Conservation (phyloP, 192 early-diverging fungal species). For the Borealophlyctis nickersoniae region DNA sequence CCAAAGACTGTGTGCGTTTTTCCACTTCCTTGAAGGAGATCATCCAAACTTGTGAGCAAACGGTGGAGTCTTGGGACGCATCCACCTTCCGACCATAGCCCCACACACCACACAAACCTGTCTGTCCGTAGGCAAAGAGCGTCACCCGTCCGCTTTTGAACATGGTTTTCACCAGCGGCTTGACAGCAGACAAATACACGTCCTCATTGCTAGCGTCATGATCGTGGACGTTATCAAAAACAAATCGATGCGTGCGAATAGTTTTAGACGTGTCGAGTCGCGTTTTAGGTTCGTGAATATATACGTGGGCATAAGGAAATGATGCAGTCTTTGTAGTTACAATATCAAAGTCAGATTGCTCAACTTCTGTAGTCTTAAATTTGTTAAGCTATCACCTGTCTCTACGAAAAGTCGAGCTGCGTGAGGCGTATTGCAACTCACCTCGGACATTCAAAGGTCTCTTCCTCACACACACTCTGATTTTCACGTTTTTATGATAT, state of each 20-base stretch:
- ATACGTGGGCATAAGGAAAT: conserved; percentile 35
- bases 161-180: conserved; percentile 24
- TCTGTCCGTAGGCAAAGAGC: conserved; percentile 45
- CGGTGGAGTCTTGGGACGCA: too few relatives aligned
- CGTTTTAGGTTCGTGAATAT: conserved; percentile 46
- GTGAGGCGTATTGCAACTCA: neutral
- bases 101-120: conserved; percentile 18
- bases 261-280: conserved; percentile 77
- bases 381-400: neutral
- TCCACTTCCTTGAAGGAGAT: conserved; percentile 27
- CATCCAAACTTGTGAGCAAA: neutral
- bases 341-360: conserved; percentile 30
- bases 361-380: conserved; percentile 11
- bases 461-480: conserved; percentile 88
- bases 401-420: neutral
- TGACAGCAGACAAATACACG: conserved; percentile 26
- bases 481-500: conserved; percentile 52
- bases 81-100: too few relatives aligned
- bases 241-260: conserved; percentile 80
- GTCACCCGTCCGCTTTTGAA: conserved; percentile 35
- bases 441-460: conserved; percentile 45
- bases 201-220: conserved; percentile 47
- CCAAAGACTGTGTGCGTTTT: conserved; percentile 54
- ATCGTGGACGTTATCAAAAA: conserved; percentile 88
- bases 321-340: conserved; percentile 28